A percentile compares a stretch with the other conserved stretches of the same genome.
Evolutionary conservation across 805 yeast genomes (phyloP).

Genomic region (Lachancea nothofagi): DNA sequence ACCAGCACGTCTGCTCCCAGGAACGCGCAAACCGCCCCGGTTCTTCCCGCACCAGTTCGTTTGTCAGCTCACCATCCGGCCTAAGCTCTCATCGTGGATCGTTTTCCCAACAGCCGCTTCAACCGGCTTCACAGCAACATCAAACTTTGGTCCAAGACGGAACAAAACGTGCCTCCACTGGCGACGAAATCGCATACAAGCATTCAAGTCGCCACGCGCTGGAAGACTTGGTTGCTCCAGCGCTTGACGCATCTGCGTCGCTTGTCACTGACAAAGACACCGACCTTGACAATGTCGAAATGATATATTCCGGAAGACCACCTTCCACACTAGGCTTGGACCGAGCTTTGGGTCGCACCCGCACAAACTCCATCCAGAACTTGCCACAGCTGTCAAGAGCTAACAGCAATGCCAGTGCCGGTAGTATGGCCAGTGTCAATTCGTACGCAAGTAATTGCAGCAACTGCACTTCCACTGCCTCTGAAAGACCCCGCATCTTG

Average conservation of each 20-base stretch:
- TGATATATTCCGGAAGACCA: slow-evolving; percentile 59
- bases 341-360: slow-evolving; percentile 36
- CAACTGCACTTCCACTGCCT: slow-evolving; percentile 4
- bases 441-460: slow-evolving; percentile 14
- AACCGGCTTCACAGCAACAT: slow-evolving; percentile 1
- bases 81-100: slow-evolving; percentile 1
- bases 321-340: slow-evolving; percentile 46
- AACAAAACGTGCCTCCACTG: background rate
- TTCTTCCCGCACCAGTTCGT: slow-evolving; percentile 2
- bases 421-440: slow-evolving; percentile 4
- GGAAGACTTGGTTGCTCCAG: slow-evolving; percentile 76
- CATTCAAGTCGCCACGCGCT: slow-evolving; percentile 33
- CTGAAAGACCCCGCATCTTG: slow-evolving; percentile 23
- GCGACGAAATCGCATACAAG: slow-evolving; percentile 1
- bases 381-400: slow-evolving; percentile 19
- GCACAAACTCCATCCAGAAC: slow-evolving; percentile 18
- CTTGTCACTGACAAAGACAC: slow-evolving; percentile 50
- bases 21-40: slow-evolving; percentile 3
- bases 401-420: slow-evolving; percentile 9
- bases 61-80: background rate
- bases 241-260: slow-evolving; percentile 70
- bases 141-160: background rate
- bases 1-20: slow-evolving; percentile 15
- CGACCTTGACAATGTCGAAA: slow-evolving; percentile 63
- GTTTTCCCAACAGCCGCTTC: background rate